These are phyloP conservation scores for Halenospora varia DNA, from an alignment of 495 filamentous ascomycete genomes.

Conservation along the genomic window DNA sequence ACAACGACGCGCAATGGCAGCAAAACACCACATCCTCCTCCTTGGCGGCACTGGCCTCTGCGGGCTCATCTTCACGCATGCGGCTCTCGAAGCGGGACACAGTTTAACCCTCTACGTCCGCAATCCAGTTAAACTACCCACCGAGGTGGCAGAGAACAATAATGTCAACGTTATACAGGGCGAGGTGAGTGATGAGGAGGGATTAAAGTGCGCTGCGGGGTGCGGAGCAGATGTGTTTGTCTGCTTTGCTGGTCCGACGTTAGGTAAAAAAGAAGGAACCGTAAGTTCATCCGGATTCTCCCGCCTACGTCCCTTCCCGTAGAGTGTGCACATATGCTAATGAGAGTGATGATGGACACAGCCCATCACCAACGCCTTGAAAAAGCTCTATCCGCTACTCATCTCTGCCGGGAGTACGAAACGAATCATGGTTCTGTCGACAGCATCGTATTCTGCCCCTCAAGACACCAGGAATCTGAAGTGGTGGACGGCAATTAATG, in stretches of 20 bases:
- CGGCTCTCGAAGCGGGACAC: constrained; percentile 16
- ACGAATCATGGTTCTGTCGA: constrained; percentile 19
- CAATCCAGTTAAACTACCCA: constrained; percentile 13
- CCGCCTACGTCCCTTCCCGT: background rate
- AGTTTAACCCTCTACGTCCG: constrained; percentile 17
- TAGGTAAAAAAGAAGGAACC: constrained; percentile 16
- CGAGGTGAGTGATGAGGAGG: constrained; percentile 11
- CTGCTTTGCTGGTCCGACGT: constrained; percentile 17
- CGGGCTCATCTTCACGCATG: constrained; percentile 13
- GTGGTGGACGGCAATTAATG: constrained; percentile 14
- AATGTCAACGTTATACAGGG: constrained; percentile 14
- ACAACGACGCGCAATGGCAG: background rate
- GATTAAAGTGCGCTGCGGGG: constrained; percentile 14
- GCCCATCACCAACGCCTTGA: constrained; percentile 19
- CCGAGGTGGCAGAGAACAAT: constrained; percentile 10
- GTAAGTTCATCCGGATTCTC: background rate
- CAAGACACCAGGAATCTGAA: constrained; percentile 11
- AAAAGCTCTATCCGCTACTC: constrained; percentile 16
- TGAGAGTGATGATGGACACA: background rate
- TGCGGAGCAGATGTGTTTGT: constrained; percentile 20
- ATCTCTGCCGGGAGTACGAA: constrained; percentile 4
- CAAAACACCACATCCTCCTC: constrained; percentile 17
- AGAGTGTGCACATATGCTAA: no score
- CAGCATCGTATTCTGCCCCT: constrained; percentile 18
- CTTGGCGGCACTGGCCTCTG: constrained; percentile 17